A percentile compares a stretch with the other conserved stretches of the same genome.
phyloP scores from a whole-genome alignment of 1,284 basidiomycete species.

The Cryptococcus depauperatus region DNA sequence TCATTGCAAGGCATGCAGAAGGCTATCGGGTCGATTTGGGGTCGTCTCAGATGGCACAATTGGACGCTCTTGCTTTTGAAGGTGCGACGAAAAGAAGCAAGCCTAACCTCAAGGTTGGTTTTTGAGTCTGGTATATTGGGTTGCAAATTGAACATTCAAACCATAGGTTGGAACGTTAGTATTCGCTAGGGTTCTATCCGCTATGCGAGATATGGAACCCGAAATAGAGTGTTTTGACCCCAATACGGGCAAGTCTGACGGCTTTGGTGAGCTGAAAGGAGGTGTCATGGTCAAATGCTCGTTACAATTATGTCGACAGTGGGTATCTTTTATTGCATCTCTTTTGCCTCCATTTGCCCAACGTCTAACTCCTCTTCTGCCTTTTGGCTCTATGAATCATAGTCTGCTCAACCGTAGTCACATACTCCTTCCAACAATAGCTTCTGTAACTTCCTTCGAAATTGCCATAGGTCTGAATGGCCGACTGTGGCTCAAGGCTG shows the following conservation, averaged over 20 bases:
- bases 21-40: constrained; percentile 51
- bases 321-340: constrained; percentile 20
- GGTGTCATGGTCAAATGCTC: constrained; percentile 42
- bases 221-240: constrained; percentile 50
- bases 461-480: constrained; percentile 49
- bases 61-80: constrained; percentile 51
- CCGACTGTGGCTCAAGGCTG: constrained; percentile 48
- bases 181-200: constrained; percentile 47
- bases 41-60: constrained; percentile 43
- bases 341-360: neutral
- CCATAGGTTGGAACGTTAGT: constrained; percentile 48
- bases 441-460: constrained; percentile 45
- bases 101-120: constrained; percentile 48
- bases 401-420: constrained; percentile 44
- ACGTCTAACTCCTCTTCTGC: neutral
- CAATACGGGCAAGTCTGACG: constrained; percentile 47
- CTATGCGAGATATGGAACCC: constrained; percentile 49
- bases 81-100: constrained; percentile 50
- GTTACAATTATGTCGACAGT: constrained; percentile 41
- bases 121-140: neutral
- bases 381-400: neutral
- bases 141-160: neutral
- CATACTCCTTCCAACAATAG: constrained; percentile 36
- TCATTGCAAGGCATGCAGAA: constrained; percentile 47
- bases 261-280: constrained; percentile 48